Conservation (phyloP, 2,329 filamentous ascomycete species). For the Calonectria pteridis region DNA sequence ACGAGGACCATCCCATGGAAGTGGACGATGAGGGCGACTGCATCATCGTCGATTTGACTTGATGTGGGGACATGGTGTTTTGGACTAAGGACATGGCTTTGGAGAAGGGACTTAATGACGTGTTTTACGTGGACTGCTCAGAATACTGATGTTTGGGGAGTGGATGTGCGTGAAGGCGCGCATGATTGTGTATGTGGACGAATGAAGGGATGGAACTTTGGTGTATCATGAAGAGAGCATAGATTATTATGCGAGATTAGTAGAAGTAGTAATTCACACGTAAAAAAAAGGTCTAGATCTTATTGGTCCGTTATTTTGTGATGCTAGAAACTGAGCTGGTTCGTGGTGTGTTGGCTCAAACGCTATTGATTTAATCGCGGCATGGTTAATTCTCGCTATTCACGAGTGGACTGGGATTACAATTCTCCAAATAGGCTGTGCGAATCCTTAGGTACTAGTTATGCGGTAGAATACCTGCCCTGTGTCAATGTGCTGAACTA, state of each 20-base stretch:
- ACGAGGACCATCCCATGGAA: background rate
- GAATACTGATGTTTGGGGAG: conserved; percentile 18
- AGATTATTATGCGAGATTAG: background rate
- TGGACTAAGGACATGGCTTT: background rate
- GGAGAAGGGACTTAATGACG: background rate
- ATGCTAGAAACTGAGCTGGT: background rate
- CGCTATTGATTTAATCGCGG: no score
- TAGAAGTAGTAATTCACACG: background rate
- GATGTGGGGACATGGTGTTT: background rate
- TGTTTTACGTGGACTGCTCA: conserved; percentile 1
- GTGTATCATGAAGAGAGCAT: background rate
- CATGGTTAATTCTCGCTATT: background rate
- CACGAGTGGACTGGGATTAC: no score
- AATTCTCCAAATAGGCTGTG: no score
- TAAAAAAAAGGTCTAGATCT: background rate
- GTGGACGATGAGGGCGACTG: conserved; percentile 13
- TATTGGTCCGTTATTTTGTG: background rate
- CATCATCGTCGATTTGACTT: conserved; percentile 40
- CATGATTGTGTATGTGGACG: conserved; percentile 8
- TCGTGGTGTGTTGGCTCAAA: no score
- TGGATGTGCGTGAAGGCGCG: background rate
- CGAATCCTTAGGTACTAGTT: no score
- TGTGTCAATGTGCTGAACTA: no score
- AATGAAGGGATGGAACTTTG: background rate
- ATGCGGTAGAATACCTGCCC: no score